These are phyloP conservation scores for Penicillium subrubescens DNA, from an alignment of 495 filamentous ascomycete species.

Conservation along the genomic window DNA sequence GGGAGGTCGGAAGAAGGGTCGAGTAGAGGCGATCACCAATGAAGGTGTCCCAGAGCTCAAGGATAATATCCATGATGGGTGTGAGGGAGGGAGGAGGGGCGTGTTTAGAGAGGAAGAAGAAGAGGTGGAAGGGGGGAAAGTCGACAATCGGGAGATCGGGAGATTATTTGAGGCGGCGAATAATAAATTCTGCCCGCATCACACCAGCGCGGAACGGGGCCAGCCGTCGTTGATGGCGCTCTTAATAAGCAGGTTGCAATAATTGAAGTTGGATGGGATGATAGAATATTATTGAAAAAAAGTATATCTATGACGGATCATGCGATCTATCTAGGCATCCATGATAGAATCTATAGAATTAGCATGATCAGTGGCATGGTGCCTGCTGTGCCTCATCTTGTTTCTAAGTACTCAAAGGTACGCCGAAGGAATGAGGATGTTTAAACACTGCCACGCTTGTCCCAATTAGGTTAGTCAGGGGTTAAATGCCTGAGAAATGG, in stretches of 20 bases:
- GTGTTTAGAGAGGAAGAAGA: constrained; percentile 6
- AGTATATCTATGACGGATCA: background rate
- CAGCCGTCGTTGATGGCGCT: constrained; percentile 28
- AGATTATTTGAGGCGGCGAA: constrained; percentile 21
- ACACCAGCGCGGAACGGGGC: constrained; percentile 46
- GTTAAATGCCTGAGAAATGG: background rate
- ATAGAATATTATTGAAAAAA: background rate
- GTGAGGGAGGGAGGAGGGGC: background rate
- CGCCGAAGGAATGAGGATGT: background rate
- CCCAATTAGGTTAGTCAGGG: constrained; percentile 1
- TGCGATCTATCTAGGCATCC: background rate
- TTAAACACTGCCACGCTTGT: background rate
- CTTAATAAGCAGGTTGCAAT: constrained; percentile 21
- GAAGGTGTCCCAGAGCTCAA: constrained; percentile 84
- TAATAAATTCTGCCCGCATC: constrained; percentile 34
- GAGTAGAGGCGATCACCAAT: constrained; percentile 83
- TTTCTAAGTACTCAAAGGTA: background rate
- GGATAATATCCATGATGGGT: constrained; percentile 81
- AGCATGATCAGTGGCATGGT: background rate
- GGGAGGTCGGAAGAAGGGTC: constrained; percentile 61
- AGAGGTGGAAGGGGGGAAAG: constrained; percentile 4
- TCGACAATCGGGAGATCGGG: background rate
- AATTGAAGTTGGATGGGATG: background rate
- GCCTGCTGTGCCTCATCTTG: background rate
- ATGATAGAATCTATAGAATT: background rate